Percentiles rank a stretch among this genome's conserved stretches.
These are phyloP conservation scores for Teunomyces aglyptinius DNA, from an alignment of 805 yeast species.

Conservation along the genomic window DNA sequence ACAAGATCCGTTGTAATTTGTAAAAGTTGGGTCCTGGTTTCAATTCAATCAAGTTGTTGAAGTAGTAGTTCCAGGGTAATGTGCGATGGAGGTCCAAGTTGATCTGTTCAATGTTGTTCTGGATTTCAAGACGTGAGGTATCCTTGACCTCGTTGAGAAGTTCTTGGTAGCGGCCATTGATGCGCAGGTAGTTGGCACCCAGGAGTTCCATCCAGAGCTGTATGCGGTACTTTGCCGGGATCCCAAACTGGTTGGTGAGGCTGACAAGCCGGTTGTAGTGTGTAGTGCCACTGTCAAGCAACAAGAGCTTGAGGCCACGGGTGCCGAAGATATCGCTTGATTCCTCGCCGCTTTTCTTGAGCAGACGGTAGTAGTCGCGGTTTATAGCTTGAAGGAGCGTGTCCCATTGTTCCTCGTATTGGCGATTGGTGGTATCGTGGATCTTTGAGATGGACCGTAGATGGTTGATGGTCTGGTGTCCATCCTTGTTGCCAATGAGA, in stretches of 20 bases:
- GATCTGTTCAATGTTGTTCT: conserved; percentile 43
- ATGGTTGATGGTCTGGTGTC: conserved; percentile 19
- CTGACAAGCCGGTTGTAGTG: conserved; percentile 14
- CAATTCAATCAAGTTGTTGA: conserved; percentile 35
- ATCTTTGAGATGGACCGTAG: conserved; percentile 39
- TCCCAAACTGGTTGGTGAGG: conserved; percentile 42
- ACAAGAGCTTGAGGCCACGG: conserved; percentile 35
- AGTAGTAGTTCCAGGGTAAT: conserved; percentile 52
- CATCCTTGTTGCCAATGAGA: conserved; percentile 12
- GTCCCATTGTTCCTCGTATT: conserved; percentile 46
- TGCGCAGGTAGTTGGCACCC: conserved; percentile 43
- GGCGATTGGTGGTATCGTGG: conserved; percentile 43
- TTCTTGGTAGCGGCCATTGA: conserved; percentile 48
- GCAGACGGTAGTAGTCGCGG: conserved; percentile 17
- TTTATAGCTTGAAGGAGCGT: conserved; percentile 36
- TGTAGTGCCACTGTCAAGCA: conserved; percentile 11
- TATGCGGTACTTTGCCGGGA: conserved; percentile 48
- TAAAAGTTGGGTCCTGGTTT: conserved; percentile 54
- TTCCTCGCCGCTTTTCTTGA: conserved; percentile 7
- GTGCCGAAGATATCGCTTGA: conserved; percentile 31
- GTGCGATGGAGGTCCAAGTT: conserved; percentile 55
- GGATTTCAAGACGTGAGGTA: conserved; percentile 5
- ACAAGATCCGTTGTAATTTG: conserved; percentile 45
- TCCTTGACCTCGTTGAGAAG: conserved; percentile 17
- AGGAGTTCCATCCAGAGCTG: conserved; percentile 54